phyloP scores from a whole-genome alignment of 2,329 filamentous ascomycete genomes.

The Dactylellina leptospora region DNA sequence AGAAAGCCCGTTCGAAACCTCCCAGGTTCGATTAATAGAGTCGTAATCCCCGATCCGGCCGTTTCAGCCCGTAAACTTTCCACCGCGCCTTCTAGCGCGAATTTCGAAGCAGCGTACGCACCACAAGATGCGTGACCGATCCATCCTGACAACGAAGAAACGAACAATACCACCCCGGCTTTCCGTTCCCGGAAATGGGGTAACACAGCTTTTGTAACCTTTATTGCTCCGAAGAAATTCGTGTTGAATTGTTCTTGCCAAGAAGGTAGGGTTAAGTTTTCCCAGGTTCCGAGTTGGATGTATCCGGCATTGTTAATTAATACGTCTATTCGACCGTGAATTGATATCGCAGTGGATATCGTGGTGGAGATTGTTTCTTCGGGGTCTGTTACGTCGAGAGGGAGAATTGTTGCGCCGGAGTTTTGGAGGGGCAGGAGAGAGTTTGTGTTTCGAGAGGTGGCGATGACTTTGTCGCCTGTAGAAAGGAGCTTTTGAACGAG shows the following conservation, averaged over 20 bases:
- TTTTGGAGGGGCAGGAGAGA: constrained; percentile 61
- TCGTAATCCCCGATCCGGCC: constrained; percentile 61
- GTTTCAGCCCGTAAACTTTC: constrained; percentile 64
- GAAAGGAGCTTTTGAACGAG: constrained; percentile 63
- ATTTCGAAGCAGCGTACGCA: constrained; percentile 64
- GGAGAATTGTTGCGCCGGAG: constrained; percentile 62
- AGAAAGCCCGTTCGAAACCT: constrained; percentile 67
- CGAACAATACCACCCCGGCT: constrained; percentile 61
- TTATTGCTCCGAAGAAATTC: constrained; percentile 63
- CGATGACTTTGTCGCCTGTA: constrained; percentile 65
- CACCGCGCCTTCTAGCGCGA: constrained; percentile 62
- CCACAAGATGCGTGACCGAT: constrained; percentile 58
- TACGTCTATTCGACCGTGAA: constrained; percentile 63
- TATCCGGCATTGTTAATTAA: constrained; percentile 63
- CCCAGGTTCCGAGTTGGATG: background rate
- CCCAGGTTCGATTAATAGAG: constrained; percentile 65
- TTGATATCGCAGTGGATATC: constrained; percentile 59
- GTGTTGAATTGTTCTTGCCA: constrained; percentile 57
- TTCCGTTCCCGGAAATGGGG: constrained; percentile 60
- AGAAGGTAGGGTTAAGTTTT: background rate
- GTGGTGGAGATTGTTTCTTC: constrained; percentile 60
- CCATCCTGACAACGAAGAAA: constrained; percentile 65
- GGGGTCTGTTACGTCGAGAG: constrained; percentile 64
- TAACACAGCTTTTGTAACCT: constrained; percentile 60
- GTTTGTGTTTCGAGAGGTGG: constrained; percentile 63